Base-by-base conservation (phyloP, 768 basidiomycete genomes). In the Mycena rebaudengoi region DNA sequence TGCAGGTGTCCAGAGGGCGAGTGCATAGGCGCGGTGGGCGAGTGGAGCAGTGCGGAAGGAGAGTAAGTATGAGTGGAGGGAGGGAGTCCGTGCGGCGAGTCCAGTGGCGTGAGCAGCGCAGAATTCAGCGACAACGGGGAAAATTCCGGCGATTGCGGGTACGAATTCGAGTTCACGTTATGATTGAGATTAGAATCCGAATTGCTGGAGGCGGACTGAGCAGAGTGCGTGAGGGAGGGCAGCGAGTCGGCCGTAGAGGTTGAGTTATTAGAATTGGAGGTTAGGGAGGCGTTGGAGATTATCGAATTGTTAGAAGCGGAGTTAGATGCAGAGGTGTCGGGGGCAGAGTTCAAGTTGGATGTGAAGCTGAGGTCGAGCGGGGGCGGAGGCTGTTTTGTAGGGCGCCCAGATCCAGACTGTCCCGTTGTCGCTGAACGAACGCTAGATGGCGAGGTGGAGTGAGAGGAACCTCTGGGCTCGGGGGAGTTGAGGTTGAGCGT, bases 401-500 rank as follows among this genome's bases (percentile, higher is more conserved):
- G n/a, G n/a, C n/a, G n/a, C n/a, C n/a, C n/a, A n/a, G n/a, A n/a
- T n/a, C n/a, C n/a, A n/a, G n/a, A n/a, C n/a, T n/a, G n/a, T n/a
- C n/a, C n/a, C n/a, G n/a, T n/a, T n/a, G n/a, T n/a, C n/a, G n/a
- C n/a, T n/a, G n/a, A n/a, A n/a, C n/a, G n/a, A n/a, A n/a, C n/a
- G n/a, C n/a, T n/a, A n/a, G n/a, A n/a, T n/a, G n/a, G n/a, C n/a
- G n/a, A n/a, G n/a, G n/a, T n/a, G n/a, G n/a, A n/a, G n/a, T n/a
- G n/a, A n/a, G n/a, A n/a, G n/a, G n/a, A n/a, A n/a, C n/a, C n/a
- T n/a, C n/a, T n/a, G n/a, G 86, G 88, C 65, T 81, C 85, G 14
- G 92, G 92, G 29, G 92, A 94, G 71, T 88, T 89, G 69, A 94
- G 87, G 71, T 94, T 90, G 49, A 94, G 81, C 14, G 91, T 88